Evolutionary conservation across 148 eudicot genomes (phyloP), one percentile per base, ranked within the genome.

Genomic region (Rhododendron kiyosumense): DNA sequence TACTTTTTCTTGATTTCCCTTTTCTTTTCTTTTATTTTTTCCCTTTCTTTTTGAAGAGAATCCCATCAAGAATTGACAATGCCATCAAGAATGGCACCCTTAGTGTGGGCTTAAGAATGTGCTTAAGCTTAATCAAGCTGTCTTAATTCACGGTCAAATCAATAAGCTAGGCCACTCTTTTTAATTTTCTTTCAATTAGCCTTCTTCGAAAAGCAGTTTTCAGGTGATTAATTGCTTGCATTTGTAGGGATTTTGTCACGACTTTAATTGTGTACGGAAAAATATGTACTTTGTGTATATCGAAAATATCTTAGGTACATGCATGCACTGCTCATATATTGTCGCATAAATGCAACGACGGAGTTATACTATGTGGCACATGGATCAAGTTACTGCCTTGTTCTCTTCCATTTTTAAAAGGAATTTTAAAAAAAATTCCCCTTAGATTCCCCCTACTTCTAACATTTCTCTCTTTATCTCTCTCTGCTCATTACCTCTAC

Each of bases 1-100:
- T 65, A 84, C 85, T 84, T 52, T 81, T 59, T 73, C 84, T 82
- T 85, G 79, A 15, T 73, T 52, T 15, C 81, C 36, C 20, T 65
- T 85, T 79, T 85, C 45, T 43, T 26, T 46, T 2, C 10, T 11
- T 51, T 73, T 43, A 3, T 67, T 51, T 73, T 51, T 6, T 67
- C 36, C 18, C 45, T 87, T 79, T 87, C 43, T 45, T 48, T 24
- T 46, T 65, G 13, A 78, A 48, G 46, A 75, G 73, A 63, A 14
- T 30, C n/a, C 28, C 82, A 79, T 79, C n/a, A 79, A 26, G 36
- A 81, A 74, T 36, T 51, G 20, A 81, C 34, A 54, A 54, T 17
- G 61, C 26, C 79, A 28, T 7, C 77, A 38, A 15, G 36, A 45
- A 24, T 52, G 15, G 85, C 28, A 84, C 85, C 85, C 85, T 45